Conservation (phyloP, 441 rosid genomes). For the Gossypium trilobum region DNA sequence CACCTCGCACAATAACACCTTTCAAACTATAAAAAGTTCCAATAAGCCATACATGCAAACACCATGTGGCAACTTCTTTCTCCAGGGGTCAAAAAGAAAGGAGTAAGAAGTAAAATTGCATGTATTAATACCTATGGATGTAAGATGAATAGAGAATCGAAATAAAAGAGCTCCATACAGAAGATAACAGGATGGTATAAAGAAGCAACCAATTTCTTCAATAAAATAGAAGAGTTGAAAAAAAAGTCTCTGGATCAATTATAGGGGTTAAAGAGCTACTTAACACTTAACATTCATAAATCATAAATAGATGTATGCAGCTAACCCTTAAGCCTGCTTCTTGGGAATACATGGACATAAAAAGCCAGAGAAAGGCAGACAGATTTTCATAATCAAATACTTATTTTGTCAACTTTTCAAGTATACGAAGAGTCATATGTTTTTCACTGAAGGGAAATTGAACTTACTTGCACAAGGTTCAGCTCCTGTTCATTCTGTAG, state of each 20-base stretch:
- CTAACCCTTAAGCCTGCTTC: neutral
- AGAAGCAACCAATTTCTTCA: conserved; percentile 3
- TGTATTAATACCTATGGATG: neutral
- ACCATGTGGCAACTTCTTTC: neutral
- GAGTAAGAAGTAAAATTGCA: neutral
- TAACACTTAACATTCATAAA: neutral
- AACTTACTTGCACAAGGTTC: conserved; percentile 83
- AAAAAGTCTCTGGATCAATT: neutral
- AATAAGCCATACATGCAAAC: neutral
- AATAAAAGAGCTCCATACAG: neutral
- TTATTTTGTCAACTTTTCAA: neutral
- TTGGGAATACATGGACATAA: neutral
- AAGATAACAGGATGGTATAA: neutral
- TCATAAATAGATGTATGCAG: neutral
- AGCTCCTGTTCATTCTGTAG: conserved; percentile 86
- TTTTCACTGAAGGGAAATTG: neutral
- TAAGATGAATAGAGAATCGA: neutral
- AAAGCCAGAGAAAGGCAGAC: neutral
- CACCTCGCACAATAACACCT: neutral
- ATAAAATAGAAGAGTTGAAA: neutral
- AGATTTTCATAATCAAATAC: neutral
- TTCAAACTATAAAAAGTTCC: neutral
- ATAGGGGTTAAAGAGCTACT: neutral
- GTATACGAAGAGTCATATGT: neutral
- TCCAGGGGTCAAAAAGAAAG: neutral